Evolutionary conservation across 495 filamentous ascomycete genomes (phyloP).

Genomic region (Oleoguttula mirabilis): DNA sequence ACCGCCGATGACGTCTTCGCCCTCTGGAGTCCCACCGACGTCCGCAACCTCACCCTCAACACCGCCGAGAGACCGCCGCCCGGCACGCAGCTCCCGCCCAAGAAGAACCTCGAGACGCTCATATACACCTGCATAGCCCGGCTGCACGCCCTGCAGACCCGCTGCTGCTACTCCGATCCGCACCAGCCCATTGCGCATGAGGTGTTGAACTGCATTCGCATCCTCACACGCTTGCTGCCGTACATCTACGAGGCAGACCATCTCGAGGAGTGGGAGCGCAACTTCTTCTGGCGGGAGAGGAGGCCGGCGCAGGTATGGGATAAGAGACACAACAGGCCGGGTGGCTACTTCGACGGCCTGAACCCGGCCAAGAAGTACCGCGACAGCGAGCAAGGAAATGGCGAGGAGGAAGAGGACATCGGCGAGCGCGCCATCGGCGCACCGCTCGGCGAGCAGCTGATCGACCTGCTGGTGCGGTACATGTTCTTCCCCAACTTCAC

Average conservation of each 20-base stretch:
- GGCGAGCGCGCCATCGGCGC: constrained; percentile 52
- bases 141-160: constrained; percentile 68
- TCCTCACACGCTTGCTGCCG: constrained; percentile 82
- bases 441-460: constrained; percentile 84
- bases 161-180: constrained; percentile 78
- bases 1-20: constrained; percentile 93
- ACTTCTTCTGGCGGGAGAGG: constrained; percentile 80
- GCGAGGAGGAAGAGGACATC: constrained; percentile 42
- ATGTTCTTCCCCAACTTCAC: constrained; percentile 89
- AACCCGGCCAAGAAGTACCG: constrained; percentile 40
- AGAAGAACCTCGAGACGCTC: constrained; percentile 75
- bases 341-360: constrained; percentile 13
- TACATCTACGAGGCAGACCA: constrained; percentile 88
- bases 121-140: constrained; percentile 70
- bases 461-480: constrained; percentile 80
- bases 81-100: constrained; percentile 5
- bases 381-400: too few relatives aligned
- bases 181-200: constrained; percentile 67
- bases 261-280: constrained; percentile 76
- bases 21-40: constrained; percentile 86
- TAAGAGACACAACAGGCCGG: constrained; percentile 2
- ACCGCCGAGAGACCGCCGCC: constrained; percentile 71
- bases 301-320: constrained; percentile 26
- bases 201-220: constrained; percentile 83
- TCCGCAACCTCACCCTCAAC: constrained; percentile 39